Conservation (phyloP, 306 rosid species). For the Cucurbita argyrosperma region DNA sequence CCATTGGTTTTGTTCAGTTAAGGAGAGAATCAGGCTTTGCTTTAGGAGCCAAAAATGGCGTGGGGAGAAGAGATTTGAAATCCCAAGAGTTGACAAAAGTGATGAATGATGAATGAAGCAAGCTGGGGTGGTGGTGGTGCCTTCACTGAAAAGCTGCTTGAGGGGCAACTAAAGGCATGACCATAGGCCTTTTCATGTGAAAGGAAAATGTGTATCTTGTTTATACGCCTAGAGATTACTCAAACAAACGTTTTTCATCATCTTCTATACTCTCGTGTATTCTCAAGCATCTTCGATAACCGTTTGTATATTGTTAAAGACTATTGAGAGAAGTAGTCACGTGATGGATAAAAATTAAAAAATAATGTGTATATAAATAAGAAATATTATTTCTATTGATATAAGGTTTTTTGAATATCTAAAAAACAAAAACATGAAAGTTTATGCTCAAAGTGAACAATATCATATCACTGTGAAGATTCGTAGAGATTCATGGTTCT, state of each 20-base stretch:
- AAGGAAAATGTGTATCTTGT: neutral
- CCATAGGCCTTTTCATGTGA: slow-evolving; percentile 13
- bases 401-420: too few species aligned
- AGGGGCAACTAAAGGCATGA: slow-evolving; percentile 10
- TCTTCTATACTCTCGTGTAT: neutral
- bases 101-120: neutral
- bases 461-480: too few species aligned
- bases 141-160: neutral
- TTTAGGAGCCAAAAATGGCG: slow-evolving; percentile 12
- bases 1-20: neutral
- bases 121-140: neutral
- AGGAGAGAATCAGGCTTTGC: slow-evolving; percentile 8
- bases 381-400: too few species aligned
- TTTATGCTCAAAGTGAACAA: too few species aligned
- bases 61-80: neutral
- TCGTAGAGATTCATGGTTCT: neutral
- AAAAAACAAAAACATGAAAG: too few species aligned
- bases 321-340: too few species aligned
- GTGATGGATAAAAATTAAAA: too few species aligned
- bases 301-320: neutral
- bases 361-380: too few species aligned
- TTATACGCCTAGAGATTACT: neutral
- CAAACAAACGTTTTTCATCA: neutral
- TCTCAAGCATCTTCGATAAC: neutral
- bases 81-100: slow-evolving; percentile 11